Base-by-base conservation (phyloP, 805 yeast genomes). In the Metschnikowia baotianmanensis region DNA sequence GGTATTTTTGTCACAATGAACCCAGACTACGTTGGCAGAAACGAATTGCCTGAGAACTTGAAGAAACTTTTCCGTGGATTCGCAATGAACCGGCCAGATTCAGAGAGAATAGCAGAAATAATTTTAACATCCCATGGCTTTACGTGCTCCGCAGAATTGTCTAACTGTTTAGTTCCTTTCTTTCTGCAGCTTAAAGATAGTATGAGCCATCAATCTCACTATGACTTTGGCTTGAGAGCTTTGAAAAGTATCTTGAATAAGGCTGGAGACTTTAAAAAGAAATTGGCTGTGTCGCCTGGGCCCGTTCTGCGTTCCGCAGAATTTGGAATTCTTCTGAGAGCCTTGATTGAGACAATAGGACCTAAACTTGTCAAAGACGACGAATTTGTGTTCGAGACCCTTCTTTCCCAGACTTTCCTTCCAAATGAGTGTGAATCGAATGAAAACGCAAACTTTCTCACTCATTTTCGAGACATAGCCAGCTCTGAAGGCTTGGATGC, bases 1-100 rank as follows among this genome's bases (percentile, higher is more conserved):
- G 96, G 95, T 0, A 66, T 91, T 0, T 90, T 90, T 57, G 80
- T 91, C 1, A 91, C 98, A 0, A 83, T 89, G 85, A 91, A 91
- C 55, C 97, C 96, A 1, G 82, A 75, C 1, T 91, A 91, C 55
- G 78, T 79, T 10, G 98, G 97, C 0, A 77, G 98, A 58, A 76
- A 86, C 3, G 72, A 72, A 18, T 63, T 91, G 10, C 98, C 98
- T 0, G 96, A 90, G 42, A 91, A 90, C 55, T 65, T 91, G 62
- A 84, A 83, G 56, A 83, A 79, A 53, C 72, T 83, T 24, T 91
- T 90, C 61, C 67, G 95, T 41, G 77, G 82, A 10, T 81, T 87
- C 52, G 76, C 89, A 0, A 80, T 91, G 80, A 71, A 73, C 3
- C 65, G 65, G 23, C 95, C 98, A 0, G 96, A 91, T 49, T 69